Evolutionary conservation across 176 grass and related monocot genomes (phyloP), one percentile per base, ranked within the genome.

Genomic region (Raddia distichophylla): DNA sequence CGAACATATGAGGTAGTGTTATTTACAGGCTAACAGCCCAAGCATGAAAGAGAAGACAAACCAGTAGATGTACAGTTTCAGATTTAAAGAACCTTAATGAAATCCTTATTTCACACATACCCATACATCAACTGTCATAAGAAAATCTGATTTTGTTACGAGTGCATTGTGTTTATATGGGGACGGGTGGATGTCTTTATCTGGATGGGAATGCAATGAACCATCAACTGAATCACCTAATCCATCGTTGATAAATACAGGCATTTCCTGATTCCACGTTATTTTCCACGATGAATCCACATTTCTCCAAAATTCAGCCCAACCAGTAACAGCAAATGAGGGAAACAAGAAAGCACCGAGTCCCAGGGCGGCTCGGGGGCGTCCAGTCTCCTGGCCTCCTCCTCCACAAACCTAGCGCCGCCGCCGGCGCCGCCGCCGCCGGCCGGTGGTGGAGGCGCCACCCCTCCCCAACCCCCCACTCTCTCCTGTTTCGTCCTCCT

Each of bases 301-400:
- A 78, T 77, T 80, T 89, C 4, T 47, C 11, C 12, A 3, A 7
- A 75, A 84, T 33, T 67, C 48, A 10, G 73, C 63, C 57, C 12
- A 43, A 67, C 40, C 15, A 55, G 8, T 20, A 71, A 46, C 58
- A 66, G 7, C 32, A 55, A 56, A 75, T 2, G 37, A 35, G 54
- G 27, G 16, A 74, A 57, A 42, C 47, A 65, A 20, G 8, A 61
- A 69, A 64, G 11, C 17, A 65, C 12, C 17, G 32, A 63, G 19
- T 3, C 82, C n/a, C n/a, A n/a, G n/a, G n/a, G n/a, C n/a, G n/a
- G n/a, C n/a, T n/a, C n/a, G n/a, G n/a, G n/a, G n/a, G n/a, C n/a
- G n/a, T n/a, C n/a, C n/a, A n/a, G n/a, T n/a, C n/a, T n/a, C n/a
- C n/a, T n/a, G n/a, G n/a, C n/a, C n/a, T n/a, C n/a, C n/a, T n/a